Conservation (phyloP, 2,329 filamentous ascomycete species). For the Hymenoscyphus infarciens region DNA sequence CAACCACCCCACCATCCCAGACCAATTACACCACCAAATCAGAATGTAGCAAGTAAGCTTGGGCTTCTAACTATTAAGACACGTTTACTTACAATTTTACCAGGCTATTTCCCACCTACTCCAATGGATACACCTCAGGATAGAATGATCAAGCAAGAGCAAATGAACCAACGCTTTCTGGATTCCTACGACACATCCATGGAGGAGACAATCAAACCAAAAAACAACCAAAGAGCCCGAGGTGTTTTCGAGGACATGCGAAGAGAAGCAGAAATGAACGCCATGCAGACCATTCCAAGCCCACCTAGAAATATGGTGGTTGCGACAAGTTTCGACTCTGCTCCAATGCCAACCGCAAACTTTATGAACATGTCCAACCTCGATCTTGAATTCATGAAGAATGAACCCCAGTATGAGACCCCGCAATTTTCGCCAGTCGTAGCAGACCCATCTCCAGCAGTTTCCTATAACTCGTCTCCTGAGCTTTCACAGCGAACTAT, state of each 20-base stretch:
- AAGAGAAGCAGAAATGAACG: conserved; percentile 50
- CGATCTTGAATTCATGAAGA: conserved; percentile 43
- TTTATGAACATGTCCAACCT: conserved; percentile 52
- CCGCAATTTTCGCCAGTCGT: conserved; percentile 30
- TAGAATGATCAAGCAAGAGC: conserved; percentile 35
- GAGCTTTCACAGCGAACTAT: conserved; percentile 47
- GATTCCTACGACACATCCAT: conserved; percentile 63
- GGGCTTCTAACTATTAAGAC: neutral
- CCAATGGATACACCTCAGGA: conserved; percentile 62
- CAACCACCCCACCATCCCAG: conserved; percentile 39
- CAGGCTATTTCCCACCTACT: conserved; percentile 64
- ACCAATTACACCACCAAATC: conserved; percentile 60
- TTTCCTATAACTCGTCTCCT: conserved; percentile 50
- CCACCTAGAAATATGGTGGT: conserved; percentile 45
- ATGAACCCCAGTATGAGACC: conserved; percentile 22
- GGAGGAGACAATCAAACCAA: conserved; percentile 63
- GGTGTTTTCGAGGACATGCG: conserved; percentile 58
- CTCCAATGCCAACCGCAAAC: conserved; percentile 53
- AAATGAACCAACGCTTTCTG: conserved; percentile 48
- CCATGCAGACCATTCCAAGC: conserved; percentile 54
- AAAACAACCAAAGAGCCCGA: conserved; percentile 43
- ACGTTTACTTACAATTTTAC: conserved; percentile 27
- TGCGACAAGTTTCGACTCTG: conserved; percentile 45
- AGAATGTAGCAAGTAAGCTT: conserved; percentile 58
- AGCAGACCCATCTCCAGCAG: conserved; percentile 41